Conservation (phyloP, 257 asterid species). For the Linaria vulgaris region DNA sequence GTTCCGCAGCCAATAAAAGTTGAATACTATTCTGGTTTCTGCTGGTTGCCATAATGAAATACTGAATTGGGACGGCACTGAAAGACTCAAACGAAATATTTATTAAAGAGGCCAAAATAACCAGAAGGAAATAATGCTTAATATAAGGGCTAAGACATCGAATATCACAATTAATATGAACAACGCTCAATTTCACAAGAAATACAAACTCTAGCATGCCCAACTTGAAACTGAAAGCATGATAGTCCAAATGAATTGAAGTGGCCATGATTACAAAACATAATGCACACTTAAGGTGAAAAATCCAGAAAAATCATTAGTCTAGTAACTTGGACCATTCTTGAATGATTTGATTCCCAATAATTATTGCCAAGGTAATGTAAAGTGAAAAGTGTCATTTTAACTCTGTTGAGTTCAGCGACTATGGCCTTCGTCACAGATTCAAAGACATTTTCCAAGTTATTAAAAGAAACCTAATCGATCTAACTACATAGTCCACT, state of each 20-base stretch:
- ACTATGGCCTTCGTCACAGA: too few relatives aligned
- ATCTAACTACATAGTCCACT: too few relatives aligned
- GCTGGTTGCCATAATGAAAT: conserved; percentile 42
- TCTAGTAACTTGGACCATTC: too few relatives aligned
- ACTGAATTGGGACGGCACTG: conserved; percentile 29
- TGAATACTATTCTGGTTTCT: conserved; percentile 58
- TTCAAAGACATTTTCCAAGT: too few relatives aligned
- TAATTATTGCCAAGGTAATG: too few relatives aligned
- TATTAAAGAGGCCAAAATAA: not conserved
- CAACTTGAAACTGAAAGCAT: not conserved
- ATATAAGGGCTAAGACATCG: not conserved
- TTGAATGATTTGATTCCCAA: too few relatives aligned
- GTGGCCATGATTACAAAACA: not conserved
- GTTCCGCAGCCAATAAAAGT: conserved; percentile 58
- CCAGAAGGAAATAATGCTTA: not conserved
- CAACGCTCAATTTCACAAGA: not conserved
- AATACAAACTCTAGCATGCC: not conserved
- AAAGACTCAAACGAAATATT: conserved; percentile 14
- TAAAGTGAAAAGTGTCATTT: too few relatives aligned
- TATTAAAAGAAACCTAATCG: too few relatives aligned
- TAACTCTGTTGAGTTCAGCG: too few relatives aligned
- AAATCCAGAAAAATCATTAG: too few relatives aligned
- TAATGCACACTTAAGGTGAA: not conserved
- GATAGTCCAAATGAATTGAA: not conserved
- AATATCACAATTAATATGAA: conserved; percentile 4